Percentiles rank a stretch among this genome's conserved stretches.
Conservation (phyloP, 148 eudicot genomes). For the Persicaria tinctoria region DNA sequence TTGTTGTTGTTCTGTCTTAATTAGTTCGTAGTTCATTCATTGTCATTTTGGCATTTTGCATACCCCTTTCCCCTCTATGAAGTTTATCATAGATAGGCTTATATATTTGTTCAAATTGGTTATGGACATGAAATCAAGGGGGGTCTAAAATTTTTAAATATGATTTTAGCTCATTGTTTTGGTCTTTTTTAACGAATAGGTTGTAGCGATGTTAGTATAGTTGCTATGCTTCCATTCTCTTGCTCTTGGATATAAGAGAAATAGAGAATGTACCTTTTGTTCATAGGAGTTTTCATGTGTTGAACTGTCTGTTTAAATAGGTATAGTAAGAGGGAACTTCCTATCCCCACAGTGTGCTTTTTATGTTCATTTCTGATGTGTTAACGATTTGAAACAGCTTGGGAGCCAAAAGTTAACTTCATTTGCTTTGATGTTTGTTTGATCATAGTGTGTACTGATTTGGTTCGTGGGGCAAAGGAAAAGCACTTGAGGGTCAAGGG, state of each 20-base stretch:
- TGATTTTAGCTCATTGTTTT: background rate
- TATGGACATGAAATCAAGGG: background rate
- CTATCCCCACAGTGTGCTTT: background rate
- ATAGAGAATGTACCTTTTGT: background rate
- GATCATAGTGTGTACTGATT: conserved; percentile 63
- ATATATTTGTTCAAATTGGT: background rate
- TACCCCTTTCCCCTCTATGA: background rate
- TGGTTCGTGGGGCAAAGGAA: conserved; percentile 94
- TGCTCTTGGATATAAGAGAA: background rate
- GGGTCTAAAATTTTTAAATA: background rate
- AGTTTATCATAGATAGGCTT: background rate
- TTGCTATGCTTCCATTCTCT: background rate
- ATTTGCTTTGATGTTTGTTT: background rate
- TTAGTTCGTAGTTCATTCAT: background rate
- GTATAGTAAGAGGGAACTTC: background rate
- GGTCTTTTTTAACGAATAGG: background rate
- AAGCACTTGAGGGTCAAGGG: conserved; percentile 83
- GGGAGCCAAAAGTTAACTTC: background rate
- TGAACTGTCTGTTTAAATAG: background rate
- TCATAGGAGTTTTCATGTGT: background rate
- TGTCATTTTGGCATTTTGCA: background rate
- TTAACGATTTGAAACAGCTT: background rate
- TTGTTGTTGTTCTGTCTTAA: background rate
- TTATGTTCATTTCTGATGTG: background rate
- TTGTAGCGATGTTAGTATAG: background rate